Percentiles rank a stretch among this genome's conserved stretches.
These are phyloP conservation scores for Tricholoma saponaceum DNA, from an alignment of 768 basidiomycete species.

Conservation along the genomic window DNA sequence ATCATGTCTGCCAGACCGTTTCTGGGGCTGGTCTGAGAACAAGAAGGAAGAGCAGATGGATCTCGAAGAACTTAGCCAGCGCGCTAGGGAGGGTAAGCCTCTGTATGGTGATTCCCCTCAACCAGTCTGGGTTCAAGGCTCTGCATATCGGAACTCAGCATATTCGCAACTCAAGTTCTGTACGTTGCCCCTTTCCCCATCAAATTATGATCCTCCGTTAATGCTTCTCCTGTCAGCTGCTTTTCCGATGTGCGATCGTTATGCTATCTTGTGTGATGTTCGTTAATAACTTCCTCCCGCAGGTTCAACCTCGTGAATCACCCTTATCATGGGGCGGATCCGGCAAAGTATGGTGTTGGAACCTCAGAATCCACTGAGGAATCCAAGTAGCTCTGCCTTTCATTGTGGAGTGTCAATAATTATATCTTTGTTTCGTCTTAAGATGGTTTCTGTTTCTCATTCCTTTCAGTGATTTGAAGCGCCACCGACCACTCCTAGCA, in stretches of 20 bases:
- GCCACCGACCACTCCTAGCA: too few relatives aligned
- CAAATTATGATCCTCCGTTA: constrained; percentile 8
- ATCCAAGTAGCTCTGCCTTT: constrained; percentile 6
- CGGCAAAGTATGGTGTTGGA: constrained; percentile 68
- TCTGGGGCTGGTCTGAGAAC: constrained; percentile 95
- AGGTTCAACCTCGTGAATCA: constrained; percentile 98
- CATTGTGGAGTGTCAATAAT: not conserved
- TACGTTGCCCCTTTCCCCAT: constrained; percentile 33
- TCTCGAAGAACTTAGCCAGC: constrained; percentile 70
- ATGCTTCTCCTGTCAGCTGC: constrained; percentile 37
- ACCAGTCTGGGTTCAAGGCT: constrained; percentile 80
- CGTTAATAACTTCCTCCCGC: constrained; percentile 9
- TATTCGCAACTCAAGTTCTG: constrained; percentile 94
- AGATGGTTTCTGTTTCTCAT: not conserved
- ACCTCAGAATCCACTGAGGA: constrained; percentile 25
- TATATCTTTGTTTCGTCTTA: not conserved
- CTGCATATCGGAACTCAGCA: constrained; percentile 83
- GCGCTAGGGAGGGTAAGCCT: constrained; percentile 73
- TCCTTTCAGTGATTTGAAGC: too few relatives aligned
- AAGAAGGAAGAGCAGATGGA: constrained; percentile 77
- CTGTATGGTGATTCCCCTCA: constrained; percentile 83
- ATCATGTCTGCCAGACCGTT: constrained; percentile 55
- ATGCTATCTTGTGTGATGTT: not conserved
- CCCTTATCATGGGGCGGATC: constrained; percentile 79
- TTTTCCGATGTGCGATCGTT: constrained; percentile 66